Base-by-base conservation (phyloP, 1,284 basidiomycete genomes). In the Agroathelia rolfsii region DNA sequence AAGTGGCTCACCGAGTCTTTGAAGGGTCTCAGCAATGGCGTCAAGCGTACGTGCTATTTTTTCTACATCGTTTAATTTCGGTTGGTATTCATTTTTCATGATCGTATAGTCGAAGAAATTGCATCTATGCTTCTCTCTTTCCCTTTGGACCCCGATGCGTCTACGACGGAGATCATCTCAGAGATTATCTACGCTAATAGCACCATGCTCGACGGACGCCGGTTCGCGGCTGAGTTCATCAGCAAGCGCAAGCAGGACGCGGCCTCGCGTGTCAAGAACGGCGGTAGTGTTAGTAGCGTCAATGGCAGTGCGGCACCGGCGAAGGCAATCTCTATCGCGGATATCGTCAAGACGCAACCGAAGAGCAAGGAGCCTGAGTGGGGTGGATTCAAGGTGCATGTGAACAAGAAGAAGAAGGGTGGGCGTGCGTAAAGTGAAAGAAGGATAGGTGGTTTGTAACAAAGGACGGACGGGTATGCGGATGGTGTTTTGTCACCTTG, bases 171-270 rank as follows among this genome's bases (percentile, higher is more conserved):
- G 58, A 80, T 94, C 50, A 94, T 96, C 42, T 82, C 84, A 13
- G 92, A 95, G 51, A 65, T 80, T 26, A 87, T 98, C 36, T 98
- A 98, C 52, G 83, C 87, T 23, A 90, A 85, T 48, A 92, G 86
- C 47, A 85, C 87, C 15, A 98, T 88, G 2, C 71, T 99, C 24
- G 92, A 98, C 49, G 95, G 95, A 1, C 72, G 93, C 34, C 74
- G 93, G 18, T 98, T 98, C 49, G 90, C 92, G 1, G 66, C 81
- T 4, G 92, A 97, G 47, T 98, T 93, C 50, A 76, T 90, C 30
- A 73, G 65, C 40, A 85, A 76, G 53, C 78, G 93, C 36, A 95
- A 93, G 61, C 69, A 67, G 7, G 89, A 93, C 49, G 78, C 73
- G 1, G 58, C 61, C 5, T 47, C 64, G 13, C 60, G 67, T 26